Conservation (phyloP, 179 eudicot species). For the Beta lomatogona region DNA sequence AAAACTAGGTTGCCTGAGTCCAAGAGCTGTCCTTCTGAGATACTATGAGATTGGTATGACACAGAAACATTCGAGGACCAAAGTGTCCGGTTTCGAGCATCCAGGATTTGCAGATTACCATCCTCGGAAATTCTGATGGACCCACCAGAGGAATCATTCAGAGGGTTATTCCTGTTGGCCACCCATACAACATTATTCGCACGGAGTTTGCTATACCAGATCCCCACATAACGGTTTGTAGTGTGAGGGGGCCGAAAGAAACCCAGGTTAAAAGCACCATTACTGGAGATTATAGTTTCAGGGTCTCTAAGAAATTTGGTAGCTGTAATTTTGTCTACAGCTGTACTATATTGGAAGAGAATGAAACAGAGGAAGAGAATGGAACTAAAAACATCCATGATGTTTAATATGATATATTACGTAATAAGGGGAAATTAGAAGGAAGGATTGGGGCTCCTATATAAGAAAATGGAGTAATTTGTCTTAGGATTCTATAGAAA, state of each 20-base stretch:
- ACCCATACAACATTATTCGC: constrained; percentile 18
- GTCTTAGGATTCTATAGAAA: too few relatives aligned
- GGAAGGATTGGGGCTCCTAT: too few relatives aligned
- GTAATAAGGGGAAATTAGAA: not conserved
- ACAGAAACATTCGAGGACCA: constrained; percentile 20
- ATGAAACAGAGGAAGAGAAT: constrained; percentile 3
- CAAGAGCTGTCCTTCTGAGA: constrained; percentile 21
- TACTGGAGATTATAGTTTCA: constrained; percentile 18
- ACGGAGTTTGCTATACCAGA: constrained; percentile 10
- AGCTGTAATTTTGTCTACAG: not conserved
- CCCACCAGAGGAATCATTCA: constrained; percentile 8
- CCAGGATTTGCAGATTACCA: constrained; percentile 19
- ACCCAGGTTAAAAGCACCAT: constrained; percentile 15
- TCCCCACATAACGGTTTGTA: constrained; percentile 10
- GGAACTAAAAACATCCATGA: not conserved
- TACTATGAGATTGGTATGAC: not conserved
- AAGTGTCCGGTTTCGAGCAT: constrained; percentile 16
- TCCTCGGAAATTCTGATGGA: constrained; percentile 11
- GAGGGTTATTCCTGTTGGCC: constrained; percentile 19
- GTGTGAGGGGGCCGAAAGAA: constrained; percentile 23
- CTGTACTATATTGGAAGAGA: not conserved
- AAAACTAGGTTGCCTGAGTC: constrained; percentile 29
- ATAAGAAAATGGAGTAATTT: too few relatives aligned
- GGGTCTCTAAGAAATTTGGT: constrained; percentile 7
- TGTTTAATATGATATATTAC: not conserved